Evolutionary conservation across 164 flowering plant species (phyloP), one percentile per base, ranked within the genome.

Genomic region (Houttuynia cordata): DNA sequence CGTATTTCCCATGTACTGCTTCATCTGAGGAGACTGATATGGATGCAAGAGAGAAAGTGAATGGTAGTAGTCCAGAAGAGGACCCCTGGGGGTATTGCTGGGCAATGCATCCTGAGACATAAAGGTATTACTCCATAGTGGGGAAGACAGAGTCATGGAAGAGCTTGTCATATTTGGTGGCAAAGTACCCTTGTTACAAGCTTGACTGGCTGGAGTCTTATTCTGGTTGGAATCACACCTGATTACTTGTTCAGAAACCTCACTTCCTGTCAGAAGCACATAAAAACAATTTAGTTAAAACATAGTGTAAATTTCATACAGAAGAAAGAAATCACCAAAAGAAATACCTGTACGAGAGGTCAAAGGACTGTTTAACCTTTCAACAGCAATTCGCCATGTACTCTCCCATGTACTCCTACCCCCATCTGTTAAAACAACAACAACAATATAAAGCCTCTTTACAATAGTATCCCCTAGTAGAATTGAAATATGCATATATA

Each of bases 391-490:
- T 57, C 79, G 86, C 96, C 96, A 94, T 7, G 74, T 71, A 51
- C 75, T 80, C 71, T 85, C 97, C 99, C 99, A 94, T 13, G 59
- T 30, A 58, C 79, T 74, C 72, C 80, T 84, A 59, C 90, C 93
- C 75, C 93, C 94, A 77, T 87, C 99, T 94, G 64, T 53, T 8
- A 24, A 8, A 21, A 23, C 10, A 22, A 21, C 18, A 41, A 20
- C 21, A 17, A 7, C 17, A 12, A 12, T 12, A 45, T 17, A 45
- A 45, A 12, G 18, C 56, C 41, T 37, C 20, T 53, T 7, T 18
- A 42, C 1, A 57, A 59, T 47, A 14, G 19, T 19, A 50, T 8
- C 10, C 19, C 19, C 57, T 6, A 30, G 10, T 23, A 54, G 34
- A 24, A 45, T 34, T 19, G 21, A 21, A 21, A 23, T 14, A 14